Evolutionary conservation across 2,329 filamentous ascomycete species (phyloP).

Genomic region (Talaromyces islandicus): DNA sequence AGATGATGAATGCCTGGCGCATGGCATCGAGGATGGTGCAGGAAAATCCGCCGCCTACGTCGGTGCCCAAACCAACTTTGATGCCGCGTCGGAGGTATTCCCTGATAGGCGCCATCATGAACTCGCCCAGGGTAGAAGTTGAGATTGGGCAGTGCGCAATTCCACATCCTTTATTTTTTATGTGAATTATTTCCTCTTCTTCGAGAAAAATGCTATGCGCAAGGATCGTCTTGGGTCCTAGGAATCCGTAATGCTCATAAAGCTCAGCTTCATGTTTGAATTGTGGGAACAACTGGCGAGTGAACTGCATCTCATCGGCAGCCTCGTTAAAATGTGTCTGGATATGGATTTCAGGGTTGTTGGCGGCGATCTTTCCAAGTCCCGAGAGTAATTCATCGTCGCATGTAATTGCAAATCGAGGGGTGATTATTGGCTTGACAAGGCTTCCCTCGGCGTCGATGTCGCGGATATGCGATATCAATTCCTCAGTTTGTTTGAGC

Average conservation of each 20-base stretch:
- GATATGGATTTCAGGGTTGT: slow-evolving; percentile 48
- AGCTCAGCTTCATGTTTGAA: slow-evolving; percentile 55
- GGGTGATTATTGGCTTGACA: slow-evolving; percentile 50
- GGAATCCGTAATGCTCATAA: slow-evolving; percentile 51
- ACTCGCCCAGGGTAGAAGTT: slow-evolving; percentile 56
- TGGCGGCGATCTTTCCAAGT: slow-evolving; percentile 48
- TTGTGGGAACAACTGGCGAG: slow-evolving; percentile 50
- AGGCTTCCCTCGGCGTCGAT: slow-evolving; percentile 43
- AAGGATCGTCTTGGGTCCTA: slow-evolving; percentile 53
- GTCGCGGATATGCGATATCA: slow-evolving; percentile 43
- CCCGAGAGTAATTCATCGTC: slow-evolving; percentile 48
- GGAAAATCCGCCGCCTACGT: slow-evolving; percentile 59
- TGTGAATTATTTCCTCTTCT: slow-evolving; percentile 47
- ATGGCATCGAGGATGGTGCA: slow-evolving; percentile 46
- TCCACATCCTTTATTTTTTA: slow-evolving; percentile 48
- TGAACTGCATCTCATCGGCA: slow-evolving; percentile 53
- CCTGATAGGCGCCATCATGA: slow-evolving; percentile 54
- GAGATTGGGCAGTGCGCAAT: slow-evolving; percentile 60
- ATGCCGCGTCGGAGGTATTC: slow-evolving; percentile 53
- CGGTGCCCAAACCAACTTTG: slow-evolving; percentile 62
- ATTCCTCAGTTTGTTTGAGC: slow-evolving; percentile 44
- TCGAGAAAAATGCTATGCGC: slow-evolving; percentile 62
- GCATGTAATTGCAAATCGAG: slow-evolving; percentile 59
- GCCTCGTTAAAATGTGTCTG: slow-evolving; percentile 66
- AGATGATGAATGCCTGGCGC: slow-evolving; percentile 49